These are phyloP conservation scores for Kockovaella imperatae DNA, from an alignment of 768 basidiomycete species.

Conservation along the genomic window DNA sequence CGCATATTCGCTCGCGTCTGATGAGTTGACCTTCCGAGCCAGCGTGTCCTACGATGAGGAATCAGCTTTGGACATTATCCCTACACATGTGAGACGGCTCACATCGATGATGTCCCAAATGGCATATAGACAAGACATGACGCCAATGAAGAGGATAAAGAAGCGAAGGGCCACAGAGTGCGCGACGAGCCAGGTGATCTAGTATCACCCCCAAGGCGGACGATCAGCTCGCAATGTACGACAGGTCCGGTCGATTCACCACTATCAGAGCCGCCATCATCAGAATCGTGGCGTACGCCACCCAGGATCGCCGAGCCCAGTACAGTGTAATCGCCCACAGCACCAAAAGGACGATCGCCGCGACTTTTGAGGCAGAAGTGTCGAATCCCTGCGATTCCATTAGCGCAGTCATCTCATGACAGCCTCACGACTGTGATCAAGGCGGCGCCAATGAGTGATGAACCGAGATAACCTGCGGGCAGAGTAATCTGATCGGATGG, in stretches of 20 bases:
- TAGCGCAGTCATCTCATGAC: background rate
- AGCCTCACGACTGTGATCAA: constrained; percentile 38
- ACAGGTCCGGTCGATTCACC: constrained; percentile 14
- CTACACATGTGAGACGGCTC: constrained; percentile 4
- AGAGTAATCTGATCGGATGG: constrained; percentile 42
- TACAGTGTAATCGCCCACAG: constrained; percentile 41
- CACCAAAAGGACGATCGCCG: constrained; percentile 35
- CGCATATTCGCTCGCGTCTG: constrained; percentile 44
- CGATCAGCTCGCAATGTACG: background rate
- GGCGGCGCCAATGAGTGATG: constrained; percentile 39
- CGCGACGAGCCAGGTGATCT: constrained; percentile 36
- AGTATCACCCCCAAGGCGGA: constrained; percentile 1
- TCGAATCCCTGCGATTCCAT: background rate
- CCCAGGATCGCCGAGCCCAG: constrained; percentile 42
- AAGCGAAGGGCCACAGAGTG: constrained; percentile 41
- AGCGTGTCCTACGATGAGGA: constrained; percentile 32
- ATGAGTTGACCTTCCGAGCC: constrained; percentile 43
- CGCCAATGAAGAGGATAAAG: constrained; percentile 43
- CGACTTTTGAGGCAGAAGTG: constrained; percentile 43
- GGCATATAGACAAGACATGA: constrained; percentile 45
- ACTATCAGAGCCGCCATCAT: constrained; percentile 36
- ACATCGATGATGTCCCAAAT: constrained; percentile 47
- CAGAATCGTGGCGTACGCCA: constrained; percentile 38
- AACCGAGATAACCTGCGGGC: constrained; percentile 44
- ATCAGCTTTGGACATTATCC: background rate